Evolutionary conservation across 2,329 filamentous ascomycete species (phyloP), one percentile per base, ranked within the genome.

Genomic region (Trichoderma afroharzianum): DNA sequence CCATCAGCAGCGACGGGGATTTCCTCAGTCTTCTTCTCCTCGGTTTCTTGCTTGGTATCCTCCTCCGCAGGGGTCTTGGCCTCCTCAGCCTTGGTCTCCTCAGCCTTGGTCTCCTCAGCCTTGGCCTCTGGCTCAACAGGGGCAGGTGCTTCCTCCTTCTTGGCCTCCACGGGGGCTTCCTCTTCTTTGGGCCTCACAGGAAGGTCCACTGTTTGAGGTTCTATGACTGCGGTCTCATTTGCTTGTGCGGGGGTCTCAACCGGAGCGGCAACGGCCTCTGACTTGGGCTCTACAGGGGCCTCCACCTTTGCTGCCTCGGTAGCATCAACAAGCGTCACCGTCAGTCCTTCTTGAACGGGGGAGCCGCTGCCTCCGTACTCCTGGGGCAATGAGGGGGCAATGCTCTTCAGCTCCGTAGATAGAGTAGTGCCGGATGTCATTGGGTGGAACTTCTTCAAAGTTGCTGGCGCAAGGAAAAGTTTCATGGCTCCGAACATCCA

Each of bases 401-500:
- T 84, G 3, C 77, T 78, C 62, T 84, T 81, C n/a, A 89, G 84
- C 80, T 90, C 88, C 14, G 84, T 84, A 21, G 89, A 90, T 63
- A 98, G 85, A 71, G 88, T 89, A 57, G 83, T 88, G 26, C 95
- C 94, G 76, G 92, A 93, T 74, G 87, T 86, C 83, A 95, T 89
- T 59, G 92, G 92, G 77, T 93, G 91, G 82, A 94, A 93, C 80
- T 94, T 94, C 83, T 91, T 91, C 75, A 92, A 86, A 1, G 92
- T 94, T 78, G 92, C 91, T 63, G 90, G 85, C 33, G 91, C 89
- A 57, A 94, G 84, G 80, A 95, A 91, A 21, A 93, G 82, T 84
- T 94, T 94, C 84, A 94, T 91, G 68, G 91, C 87, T 24, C 85
- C 84, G 80, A 92, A 94, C 79, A 94, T 88, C 86, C 95, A 98